Base-by-base conservation (phyloP, 495 filamentous ascomycete genomes). In the Trichoderma reesei region DNA sequence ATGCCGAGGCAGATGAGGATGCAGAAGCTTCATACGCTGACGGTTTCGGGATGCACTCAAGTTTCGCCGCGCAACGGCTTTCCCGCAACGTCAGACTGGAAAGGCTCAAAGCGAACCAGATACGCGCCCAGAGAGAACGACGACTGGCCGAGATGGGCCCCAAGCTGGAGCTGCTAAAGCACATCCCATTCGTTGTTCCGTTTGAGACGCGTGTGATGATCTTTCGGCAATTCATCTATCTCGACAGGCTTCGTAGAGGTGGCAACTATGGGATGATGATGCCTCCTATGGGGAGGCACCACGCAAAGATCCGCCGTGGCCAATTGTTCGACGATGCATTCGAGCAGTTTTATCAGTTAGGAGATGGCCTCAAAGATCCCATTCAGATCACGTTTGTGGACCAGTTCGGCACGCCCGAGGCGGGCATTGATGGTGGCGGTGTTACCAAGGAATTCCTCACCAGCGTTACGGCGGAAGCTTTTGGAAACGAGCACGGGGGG, bases 311-410 rank as follows among this genome's bases (percentile, higher is more conserved):
- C 63, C 81, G 84, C 51, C 80, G 94, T 61, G 89, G 91, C 60
- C 82, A 86, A 66, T 79, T 94, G 26, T 98, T 98, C 70, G 81
- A 88, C 31, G 92, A 96, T 75, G 94, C 95, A 0, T 90, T 87
- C 71, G 78, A 87, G 5, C 84, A 93, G 63, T 97, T 95, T 68
- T 97, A 95, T 73, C 72, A 80, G 2, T 80, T 98, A 6, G 87
- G 87, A 0, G 89, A 91, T 16, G 86, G 86, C 1, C 78, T 99
- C 63, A 98, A 98, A 70, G 93, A 99, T 71, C 94, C 95, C 0
- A 97, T 99, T 31, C 92, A 96, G 72, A 98, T 99, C 68, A 93
- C 89, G 14, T 99, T 98, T 69, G 90, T 96, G 16, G 94, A 99
- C 69, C 83, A 90, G 67, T 99, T 96, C 67, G 87, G 88, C 63